phyloP scores from a whole-genome alignment of 2,329 filamentous ascomycete species.

The Scedosporium apiospermum region DNA sequence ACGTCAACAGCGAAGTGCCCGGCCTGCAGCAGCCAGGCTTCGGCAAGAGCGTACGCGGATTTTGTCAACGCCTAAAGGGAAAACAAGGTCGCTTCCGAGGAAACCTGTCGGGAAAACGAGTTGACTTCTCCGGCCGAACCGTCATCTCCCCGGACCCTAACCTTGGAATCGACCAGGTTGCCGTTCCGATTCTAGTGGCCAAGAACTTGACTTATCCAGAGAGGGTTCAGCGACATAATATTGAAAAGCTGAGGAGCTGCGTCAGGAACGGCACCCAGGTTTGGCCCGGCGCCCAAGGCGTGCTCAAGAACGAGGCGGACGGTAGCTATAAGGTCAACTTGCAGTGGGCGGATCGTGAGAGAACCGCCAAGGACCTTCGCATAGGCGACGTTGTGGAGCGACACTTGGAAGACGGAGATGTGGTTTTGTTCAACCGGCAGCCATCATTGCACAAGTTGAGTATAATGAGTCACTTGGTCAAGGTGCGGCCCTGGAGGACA shows the following conservation, averaged over 20 bases:
- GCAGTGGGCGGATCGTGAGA: constrained; percentile 62
- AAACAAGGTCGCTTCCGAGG: constrained; percentile 97
- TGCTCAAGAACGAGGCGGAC: constrained; percentile 61
- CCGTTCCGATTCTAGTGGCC: constrained; percentile 83
- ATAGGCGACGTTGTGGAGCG: constrained; percentile 87
- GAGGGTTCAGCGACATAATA: constrained; percentile 74
- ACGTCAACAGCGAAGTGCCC: constrained; percentile 94
- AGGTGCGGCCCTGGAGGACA: constrained; percentile 88
- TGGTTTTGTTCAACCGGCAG: constrained; percentile 96
- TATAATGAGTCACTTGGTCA: constrained; percentile 93
- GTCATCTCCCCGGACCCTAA: constrained; percentile 98
- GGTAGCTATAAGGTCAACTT: constrained; percentile 62
- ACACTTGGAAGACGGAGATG: constrained; percentile 89
- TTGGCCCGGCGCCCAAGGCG: constrained; percentile 81
- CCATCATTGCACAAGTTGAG: constrained; percentile 96
- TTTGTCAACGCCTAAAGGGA: constrained; percentile 91
- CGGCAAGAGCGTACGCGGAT: constrained; percentile 82
- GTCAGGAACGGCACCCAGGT: constrained; percentile 65
- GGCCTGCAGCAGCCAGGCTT: constrained; percentile 83
- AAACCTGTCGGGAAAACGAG: constrained; percentile 94
- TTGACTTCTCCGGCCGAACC: constrained; percentile 94
- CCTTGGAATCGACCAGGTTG: constrained; percentile 84
- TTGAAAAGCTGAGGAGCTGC: constrained; percentile 66
- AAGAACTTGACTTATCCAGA: constrained; percentile 96
- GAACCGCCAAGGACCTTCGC: constrained; percentile 63